These are phyloP conservation scores for Lycium barbarum DNA, from an alignment of 257 asterid genomes.

Conservation along the genomic window DNA sequence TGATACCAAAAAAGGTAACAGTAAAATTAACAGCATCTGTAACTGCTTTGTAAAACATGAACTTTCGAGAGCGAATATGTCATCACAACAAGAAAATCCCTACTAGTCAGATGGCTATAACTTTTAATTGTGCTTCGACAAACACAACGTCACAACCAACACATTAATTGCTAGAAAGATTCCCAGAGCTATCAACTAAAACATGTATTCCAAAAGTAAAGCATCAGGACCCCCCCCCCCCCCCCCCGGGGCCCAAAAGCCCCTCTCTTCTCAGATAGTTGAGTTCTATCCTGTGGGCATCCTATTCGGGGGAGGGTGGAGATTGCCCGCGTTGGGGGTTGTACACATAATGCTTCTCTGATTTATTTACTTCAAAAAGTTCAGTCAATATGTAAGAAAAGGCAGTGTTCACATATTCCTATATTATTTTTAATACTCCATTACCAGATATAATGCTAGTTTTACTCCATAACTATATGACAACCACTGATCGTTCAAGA, in stretches of 20 bases:
- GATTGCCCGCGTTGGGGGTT: neutral
- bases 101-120: neutral
- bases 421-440: neutral
- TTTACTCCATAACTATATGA: neutral
- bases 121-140: neutral
- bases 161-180: neutral
- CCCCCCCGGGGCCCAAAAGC: neutral
- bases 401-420: conserved; percentile 11
- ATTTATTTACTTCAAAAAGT: neutral
- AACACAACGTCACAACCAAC: neutral
- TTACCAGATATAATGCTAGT: neutral
- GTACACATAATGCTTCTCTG: neutral
- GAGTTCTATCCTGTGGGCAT: neutral
- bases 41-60: neutral
- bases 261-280: neutral
- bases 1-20: neutral
- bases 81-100: neutral
- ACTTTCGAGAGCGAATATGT: neutral
- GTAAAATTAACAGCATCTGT: neutral
- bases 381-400: neutral
- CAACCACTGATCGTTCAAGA: neutral
- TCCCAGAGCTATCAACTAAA: neutral
- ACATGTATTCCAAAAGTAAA: neutral
- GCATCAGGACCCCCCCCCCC: neutral
- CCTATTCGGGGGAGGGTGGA: neutral